Base-by-base conservation (phyloP, 441 rosid species). In the Metrosideros polymorpha region DNA sequence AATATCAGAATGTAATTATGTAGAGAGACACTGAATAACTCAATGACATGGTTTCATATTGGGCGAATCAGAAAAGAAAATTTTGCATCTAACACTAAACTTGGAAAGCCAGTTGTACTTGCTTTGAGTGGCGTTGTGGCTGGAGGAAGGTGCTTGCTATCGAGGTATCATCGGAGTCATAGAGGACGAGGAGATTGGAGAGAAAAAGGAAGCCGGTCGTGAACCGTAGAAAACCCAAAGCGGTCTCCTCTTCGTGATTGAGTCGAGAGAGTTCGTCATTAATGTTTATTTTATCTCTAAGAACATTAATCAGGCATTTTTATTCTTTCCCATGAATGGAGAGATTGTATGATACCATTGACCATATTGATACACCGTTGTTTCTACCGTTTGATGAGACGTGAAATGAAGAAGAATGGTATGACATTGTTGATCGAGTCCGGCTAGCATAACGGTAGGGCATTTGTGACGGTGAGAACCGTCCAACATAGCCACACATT, bases 331-430 rank as follows among this genome's bases (percentile, higher is more conserved):
- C 6, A 4, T n/a, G 12, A 2, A 30, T 30, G 75, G 75, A 18
- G 32, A 61, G 19, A 61, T 30, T 61, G 12, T 61, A 61, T 30
- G 42, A 35, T 7, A 30, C 42, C 24, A 30, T 30, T 61, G 42
- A 61, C 75, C 42, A 30, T 30, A 61, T 61, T 0, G 3, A 35
- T 61, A 17, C 25, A 0, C 12, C 0, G 12, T 0, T 8, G 0
- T 61, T 61, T 32, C 54, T 6, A 17, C 22, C 32, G 24, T 61
- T 61, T 30, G 42, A 61, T 61, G 12, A 61, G 42, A 30, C 12
- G 1, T 15, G 12, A 30, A 30, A 19, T 30, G 6, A 61, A 61
- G 39, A 61, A 30, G 75, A 22, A 30, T 61, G 39, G 12, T 29
- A 30, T 17, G 75, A 61, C 71, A 29, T 59, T 59, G 22, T 29